Percentiles rank a stretch among this genome's conserved stretches.
Evolutionary conservation across 2,329 filamentous ascomycete species (phyloP).

Genomic region (Fusarium praegraminearum): DNA sequence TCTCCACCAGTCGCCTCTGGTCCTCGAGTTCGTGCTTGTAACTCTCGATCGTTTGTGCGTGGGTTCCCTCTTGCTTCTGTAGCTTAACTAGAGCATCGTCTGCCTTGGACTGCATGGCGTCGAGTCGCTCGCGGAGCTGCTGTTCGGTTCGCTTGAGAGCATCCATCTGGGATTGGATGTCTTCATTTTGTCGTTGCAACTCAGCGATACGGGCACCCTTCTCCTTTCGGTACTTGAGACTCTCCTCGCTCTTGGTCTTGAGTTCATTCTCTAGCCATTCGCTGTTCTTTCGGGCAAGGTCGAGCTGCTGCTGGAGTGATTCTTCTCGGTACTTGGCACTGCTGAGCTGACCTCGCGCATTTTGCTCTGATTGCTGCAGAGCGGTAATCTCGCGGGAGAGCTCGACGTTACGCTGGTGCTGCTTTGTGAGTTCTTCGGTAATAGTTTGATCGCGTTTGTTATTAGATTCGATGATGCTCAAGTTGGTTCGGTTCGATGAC

Average conservation of each 20-base stretch:
- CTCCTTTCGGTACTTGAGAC: conserved; percentile 92
- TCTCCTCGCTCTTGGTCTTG: conserved; percentile 88
- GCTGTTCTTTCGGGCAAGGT: conserved; percentile 87
- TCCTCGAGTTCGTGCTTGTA: conserved; percentile 89
- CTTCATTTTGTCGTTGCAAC: conserved; percentile 89
- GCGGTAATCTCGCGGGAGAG: conserved; percentile 84
- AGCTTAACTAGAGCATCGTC: conserved; percentile 86
- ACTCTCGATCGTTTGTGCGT: conserved; percentile 83
- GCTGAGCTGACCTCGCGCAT: conserved; percentile 81
- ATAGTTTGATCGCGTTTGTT: conserved; percentile 87
- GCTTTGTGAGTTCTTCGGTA: conserved; percentile 85
- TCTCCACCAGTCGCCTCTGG: conserved; percentile 81
- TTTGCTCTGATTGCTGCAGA: conserved; percentile 86
- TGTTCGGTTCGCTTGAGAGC: conserved; percentile 83
- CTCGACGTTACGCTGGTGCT: conserved; percentile 88
- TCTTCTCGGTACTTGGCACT: conserved; percentile 92
- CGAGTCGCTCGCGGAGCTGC: conserved; percentile 81
- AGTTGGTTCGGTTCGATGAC: conserved; percentile 89
- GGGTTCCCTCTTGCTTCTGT: conserved; percentile 86
- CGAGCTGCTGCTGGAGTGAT: conserved; percentile 88
- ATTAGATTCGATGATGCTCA: conserved; percentile 91
- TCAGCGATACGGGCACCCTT: conserved; percentile 91
- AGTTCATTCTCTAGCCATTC: conserved; percentile 95
- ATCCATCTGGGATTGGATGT: conserved; percentile 81
- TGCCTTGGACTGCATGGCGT: conserved; percentile 86